Evolutionary conservation across 2,329 filamentous ascomycete genomes (phyloP), one percentile per base, ranked within the genome.

Genomic region (Byssothecium circinans): DNA sequence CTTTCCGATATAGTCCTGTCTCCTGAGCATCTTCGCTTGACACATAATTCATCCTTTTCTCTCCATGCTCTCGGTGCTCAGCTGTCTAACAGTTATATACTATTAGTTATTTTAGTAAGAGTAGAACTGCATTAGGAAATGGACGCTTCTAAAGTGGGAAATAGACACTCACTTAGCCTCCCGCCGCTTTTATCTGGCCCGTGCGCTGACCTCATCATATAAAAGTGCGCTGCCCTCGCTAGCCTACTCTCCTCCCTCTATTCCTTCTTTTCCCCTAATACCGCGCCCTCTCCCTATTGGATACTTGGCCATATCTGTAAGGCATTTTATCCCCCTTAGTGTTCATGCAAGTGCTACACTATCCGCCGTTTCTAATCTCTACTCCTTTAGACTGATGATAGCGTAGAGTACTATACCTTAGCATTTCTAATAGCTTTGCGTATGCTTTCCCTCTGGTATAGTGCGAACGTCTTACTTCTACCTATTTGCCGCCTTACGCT

Each of bases 141-240:
- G 29, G 49, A 50, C 4, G 52, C 49, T 57, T 50, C 48, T 34
- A 23, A 43, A 55, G 50, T 43, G 27, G 56, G 38, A 59, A 60
- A 56, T 49, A 15, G 47, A 56, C 1, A 45, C 50, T 53, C 38
- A 15, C 55, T 58, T 60, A 25, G 55, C 45, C 18, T n/a, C 47
- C 54, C 41, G 48, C 57, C 32, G 46, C 55, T 58, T 58, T 60
- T 60, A 56, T 55, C 22, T 53, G 42, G 57, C 48, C 55, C 38
- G 46, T 60, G 48, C 53, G 41, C 49, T 35, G 32, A 58, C 53
- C 43, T 30, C 44, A 56, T 50, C 35, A 51, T 37, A 55, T 60
- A 60, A 42, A 60, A 60, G 37, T 45, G 47, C 37, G 41, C 47
- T 34, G 7, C 47, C 47, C 51, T 60, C 37, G 49, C 53, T 17